phyloP scores from a whole-genome alignment of 2,329 filamentous ascomycete genomes.

The Lanzia echinophila region DNA sequence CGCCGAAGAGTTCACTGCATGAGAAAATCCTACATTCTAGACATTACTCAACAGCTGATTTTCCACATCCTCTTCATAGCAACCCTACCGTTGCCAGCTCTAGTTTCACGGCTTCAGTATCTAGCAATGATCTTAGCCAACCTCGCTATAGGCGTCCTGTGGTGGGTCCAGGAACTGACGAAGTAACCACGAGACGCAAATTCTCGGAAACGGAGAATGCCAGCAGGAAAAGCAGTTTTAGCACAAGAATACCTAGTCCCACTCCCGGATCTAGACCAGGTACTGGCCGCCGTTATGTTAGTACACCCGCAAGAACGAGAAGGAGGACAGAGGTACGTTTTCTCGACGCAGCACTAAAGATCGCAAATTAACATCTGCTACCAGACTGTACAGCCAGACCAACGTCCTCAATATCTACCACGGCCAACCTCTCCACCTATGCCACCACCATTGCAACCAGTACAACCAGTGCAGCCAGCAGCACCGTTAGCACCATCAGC shows the following conservation, averaged over 20 bases:
- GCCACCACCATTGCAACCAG: too few species aligned
- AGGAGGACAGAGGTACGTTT: slow-evolving; percentile 18
- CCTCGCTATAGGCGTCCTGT: background rate
- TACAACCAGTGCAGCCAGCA: too few species aligned
- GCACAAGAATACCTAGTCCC: slow-evolving; percentile 10
- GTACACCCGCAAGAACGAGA: slow-evolving; percentile 11
- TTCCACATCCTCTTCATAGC: slow-evolving; percentile 12
- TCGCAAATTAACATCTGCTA: background rate
- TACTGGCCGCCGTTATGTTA: slow-evolving; percentile 12
- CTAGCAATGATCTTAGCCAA: slow-evolving; percentile 14
- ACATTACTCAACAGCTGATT: slow-evolving; percentile 1
- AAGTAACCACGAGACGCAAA: background rate
- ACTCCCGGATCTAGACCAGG: background rate
- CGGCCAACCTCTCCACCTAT: slow-evolving; percentile 17
- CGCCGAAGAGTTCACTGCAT: slow-evolving; percentile 4
- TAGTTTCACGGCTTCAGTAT: slow-evolving; percentile 17
- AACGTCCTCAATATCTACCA: slow-evolving; percentile 11
- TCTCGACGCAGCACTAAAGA: background rate
- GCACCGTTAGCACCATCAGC: background rate
- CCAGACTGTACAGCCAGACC: background rate
- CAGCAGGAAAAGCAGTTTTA: background rate
- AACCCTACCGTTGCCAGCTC: slow-evolving; percentile 19
- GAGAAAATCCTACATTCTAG: slow-evolving; percentile 1
- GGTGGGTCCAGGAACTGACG: background rate
- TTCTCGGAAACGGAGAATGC: background rate